Base-by-base conservation (phyloP, 345 rosid genomes). In the Raphanus raphanistrum region DNA sequence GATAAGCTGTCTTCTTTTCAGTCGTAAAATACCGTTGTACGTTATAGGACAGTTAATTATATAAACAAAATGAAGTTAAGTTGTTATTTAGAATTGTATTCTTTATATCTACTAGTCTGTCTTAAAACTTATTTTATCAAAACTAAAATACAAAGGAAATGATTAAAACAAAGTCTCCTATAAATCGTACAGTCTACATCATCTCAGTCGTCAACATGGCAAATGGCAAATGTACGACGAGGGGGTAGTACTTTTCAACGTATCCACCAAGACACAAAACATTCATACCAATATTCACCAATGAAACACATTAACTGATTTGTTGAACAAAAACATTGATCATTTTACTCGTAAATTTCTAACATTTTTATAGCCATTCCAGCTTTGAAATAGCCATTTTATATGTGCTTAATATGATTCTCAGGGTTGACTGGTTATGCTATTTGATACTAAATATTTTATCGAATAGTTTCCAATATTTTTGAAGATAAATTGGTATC, bases 21-120 rank as follows among this genome's bases (percentile, higher is more conserved):
- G 54, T 63, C 70, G 63, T 64, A 32, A 32, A 26, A 33, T 10
- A 55, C 35, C 79, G 73, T 67, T 48, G 67, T 75, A 75, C 79
- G 79, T 58, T 8, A 66, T 48, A 74, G 66, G 58, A 74, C 66
- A 54, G 33, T 61, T 45, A 15, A 27, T 27, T 60, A 60, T 26
- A 12, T 5, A 61, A 13, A 13, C 2, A 61, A 11, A 2, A 13
- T 29, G 21, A 60, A 59, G 63, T 59, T 27, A 4, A 45, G 21
- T 45, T 50, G 32, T 58, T 27, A 60, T 28, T 27, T 32, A 12
- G 0, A 27, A 45, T 12, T 6, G 4, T 61, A 6, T 28, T 61
- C 17, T 61, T 61, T 28, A 61, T 28, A 61, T 61, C 33, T 11
- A 11, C 33, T 11, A 4, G 8, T 27, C 33, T 27, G 15, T 27